Evolutionary conservation across 805 yeast genomes (phyloP).

Genomic region (Myxozyma kluyveri): DNA sequence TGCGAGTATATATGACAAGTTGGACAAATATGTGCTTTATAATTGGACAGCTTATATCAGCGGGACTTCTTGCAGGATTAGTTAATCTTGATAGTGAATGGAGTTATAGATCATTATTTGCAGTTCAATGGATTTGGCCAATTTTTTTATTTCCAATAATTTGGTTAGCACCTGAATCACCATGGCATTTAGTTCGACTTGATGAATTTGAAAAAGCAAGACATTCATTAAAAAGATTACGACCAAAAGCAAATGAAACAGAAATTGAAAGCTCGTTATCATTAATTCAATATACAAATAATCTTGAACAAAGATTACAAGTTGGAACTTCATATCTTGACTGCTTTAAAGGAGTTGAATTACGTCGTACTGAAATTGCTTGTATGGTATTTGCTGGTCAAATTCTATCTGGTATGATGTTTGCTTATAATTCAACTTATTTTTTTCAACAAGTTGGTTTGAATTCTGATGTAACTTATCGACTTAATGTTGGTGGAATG

Average conservation of each 20-base stretch:
- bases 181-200: constrained; percentile 22
- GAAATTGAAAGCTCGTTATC: constrained; percentile 6
- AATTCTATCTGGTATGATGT: constrained; percentile 26
- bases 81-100: constrained; percentile 33
- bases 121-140: constrained; percentile 62
- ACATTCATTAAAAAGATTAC: constrained; percentile 4
- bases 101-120: constrained; percentile 56
- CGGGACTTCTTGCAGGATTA: constrained; percentile 43
- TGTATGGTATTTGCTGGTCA: constrained; percentile 38
- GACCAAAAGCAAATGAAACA: not conserved
- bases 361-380: constrained; percentile 29
- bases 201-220: constrained; percentile 8
- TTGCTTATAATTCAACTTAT: constrained; percentile 42
- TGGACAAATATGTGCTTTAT: constrained; percentile 54
- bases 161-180: constrained; percentile 45
- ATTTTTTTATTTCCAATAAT: constrained; percentile 44
- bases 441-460: constrained; percentile 45
- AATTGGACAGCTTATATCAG: constrained; percentile 52
- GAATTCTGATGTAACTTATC: constrained; percentile 4
- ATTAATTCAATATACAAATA: constrained; percentile 15
- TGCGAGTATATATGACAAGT: constrained; percentile 52
- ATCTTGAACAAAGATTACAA: constrained; percentile 2
- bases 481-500: constrained; percentile 1
- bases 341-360: constrained; percentile 13
- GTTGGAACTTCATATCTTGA: constrained; percentile 10